These are phyloP conservation scores for Biscutella auriculata DNA, from an alignment of 441 rosid genomes.

Conservation along the genomic window DNA sequence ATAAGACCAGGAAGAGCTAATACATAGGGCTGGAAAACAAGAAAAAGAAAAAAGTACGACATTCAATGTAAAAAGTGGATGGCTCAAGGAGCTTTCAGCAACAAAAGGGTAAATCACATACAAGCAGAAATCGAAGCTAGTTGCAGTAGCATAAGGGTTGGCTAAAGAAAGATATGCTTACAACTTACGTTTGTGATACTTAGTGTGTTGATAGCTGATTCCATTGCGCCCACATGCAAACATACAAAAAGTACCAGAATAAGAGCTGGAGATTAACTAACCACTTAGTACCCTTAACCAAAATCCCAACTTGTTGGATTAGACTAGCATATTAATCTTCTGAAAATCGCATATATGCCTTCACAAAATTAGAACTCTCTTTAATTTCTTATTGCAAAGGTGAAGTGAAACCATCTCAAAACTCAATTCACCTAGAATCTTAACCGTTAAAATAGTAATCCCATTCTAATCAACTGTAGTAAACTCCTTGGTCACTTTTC, in stretches of 20 bases:
- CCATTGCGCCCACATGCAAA: conserved; percentile 40
- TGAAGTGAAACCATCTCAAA: conserved; percentile 3
- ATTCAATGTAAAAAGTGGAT: background rate
- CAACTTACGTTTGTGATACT: conserved; percentile 90
- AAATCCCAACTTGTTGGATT: background rate
- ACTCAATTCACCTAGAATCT: conserved; percentile 1
- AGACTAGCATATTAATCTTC: background rate
- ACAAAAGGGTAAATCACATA: conserved; percentile 1
- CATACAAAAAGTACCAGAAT: conserved; percentile 23
- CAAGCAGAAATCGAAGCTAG: background rate
- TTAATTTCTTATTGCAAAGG: background rate
- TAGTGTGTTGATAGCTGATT: conserved; percentile 92
- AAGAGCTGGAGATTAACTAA: conserved; percentile 20
- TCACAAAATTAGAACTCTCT: background rate
- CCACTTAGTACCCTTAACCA: background rate
- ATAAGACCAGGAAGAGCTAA: background rate
- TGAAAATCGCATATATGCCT: background rate
- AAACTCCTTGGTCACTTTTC: background rate
- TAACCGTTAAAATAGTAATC: background rate
- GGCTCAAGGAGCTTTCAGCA: background rate
- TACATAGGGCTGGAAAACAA: background rate
- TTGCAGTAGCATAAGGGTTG: background rate
- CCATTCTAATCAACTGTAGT: background rate
- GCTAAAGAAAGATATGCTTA: background rate
- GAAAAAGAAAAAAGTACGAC: background rate